Percentiles rank a stretch among this genome's conserved stretches.
These are phyloP conservation scores for Casuarina glauca DNA, from an alignment of 306 rosid species.

Conservation along the genomic window DNA sequence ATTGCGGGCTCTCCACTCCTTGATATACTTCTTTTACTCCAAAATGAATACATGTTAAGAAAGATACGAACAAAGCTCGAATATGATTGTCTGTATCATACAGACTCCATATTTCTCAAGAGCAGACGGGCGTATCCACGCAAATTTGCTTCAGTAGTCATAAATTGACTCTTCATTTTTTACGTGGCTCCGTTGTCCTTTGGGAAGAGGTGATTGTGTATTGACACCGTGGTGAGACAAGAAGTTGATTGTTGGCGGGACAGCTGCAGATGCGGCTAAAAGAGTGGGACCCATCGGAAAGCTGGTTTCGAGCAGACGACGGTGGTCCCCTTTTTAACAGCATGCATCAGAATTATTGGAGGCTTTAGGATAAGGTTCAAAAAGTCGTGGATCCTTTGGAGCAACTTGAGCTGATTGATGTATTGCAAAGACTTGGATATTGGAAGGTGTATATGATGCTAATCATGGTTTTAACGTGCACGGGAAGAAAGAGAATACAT, in stretches of 20 bases:
- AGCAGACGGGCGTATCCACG: background rate
- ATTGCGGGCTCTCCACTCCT: too few relatives aligned
- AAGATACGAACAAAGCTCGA: too few relatives aligned
- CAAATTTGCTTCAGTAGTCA: too few relatives aligned
- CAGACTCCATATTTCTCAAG: conserved; percentile 12
- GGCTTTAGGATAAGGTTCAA: background rate
- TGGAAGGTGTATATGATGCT: background rate
- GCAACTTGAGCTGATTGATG: conserved; percentile 23
- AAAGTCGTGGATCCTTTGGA: conserved; percentile 10
- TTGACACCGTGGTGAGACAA: conserved; percentile 83
- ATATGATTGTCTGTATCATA: too few relatives aligned
- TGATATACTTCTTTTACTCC: too few relatives aligned
- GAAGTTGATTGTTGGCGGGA: conserved; percentile 68
- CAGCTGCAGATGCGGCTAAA: conserved; percentile 95
- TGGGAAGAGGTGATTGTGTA: conserved; percentile 86
- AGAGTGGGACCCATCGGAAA: conserved; percentile 82
- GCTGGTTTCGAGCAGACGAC: conserved; percentile 47
- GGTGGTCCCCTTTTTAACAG: too few relatives aligned
- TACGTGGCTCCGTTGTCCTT: conserved; percentile 40
- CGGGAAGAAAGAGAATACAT: conserved; percentile 2
- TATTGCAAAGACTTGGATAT: conserved; percentile 15
- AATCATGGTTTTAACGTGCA: background rate
- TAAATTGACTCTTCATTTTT: too few relatives aligned
- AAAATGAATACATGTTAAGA: too few relatives aligned
- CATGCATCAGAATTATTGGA: background rate